phyloP scores from a whole-genome alignment of 1,284 basidiomycete species.

The Melampsora larici-populina region DNA sequence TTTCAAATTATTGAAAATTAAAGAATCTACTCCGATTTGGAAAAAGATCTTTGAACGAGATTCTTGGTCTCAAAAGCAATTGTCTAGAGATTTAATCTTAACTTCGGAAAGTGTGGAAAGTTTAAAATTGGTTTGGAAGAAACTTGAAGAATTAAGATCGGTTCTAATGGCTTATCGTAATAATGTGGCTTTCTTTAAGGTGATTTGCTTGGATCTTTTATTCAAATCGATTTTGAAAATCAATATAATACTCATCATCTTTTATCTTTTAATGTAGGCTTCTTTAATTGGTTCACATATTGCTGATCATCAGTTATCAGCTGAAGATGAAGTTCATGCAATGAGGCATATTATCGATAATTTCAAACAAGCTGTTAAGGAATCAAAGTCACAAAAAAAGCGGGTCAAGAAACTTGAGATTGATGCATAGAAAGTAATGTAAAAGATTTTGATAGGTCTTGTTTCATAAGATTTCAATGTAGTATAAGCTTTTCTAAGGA shows the following conservation, averaged over 20 bases:
- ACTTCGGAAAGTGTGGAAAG: conserved; percentile 45
- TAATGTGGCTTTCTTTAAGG: conserved; percentile 43
- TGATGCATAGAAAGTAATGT: neutral
- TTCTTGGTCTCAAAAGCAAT: conserved; percentile 45
- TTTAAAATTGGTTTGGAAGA: conserved; percentile 43
- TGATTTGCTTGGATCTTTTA: neutral
- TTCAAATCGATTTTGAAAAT: neutral
- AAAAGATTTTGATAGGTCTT: no score
- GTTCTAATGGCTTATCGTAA: conserved; percentile 45
- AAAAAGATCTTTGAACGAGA: conserved; percentile 38
- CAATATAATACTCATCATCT: neutral
- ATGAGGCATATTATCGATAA: conserved; percentile 47
- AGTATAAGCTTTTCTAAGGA: no score
- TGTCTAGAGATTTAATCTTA: conserved; percentile 47
- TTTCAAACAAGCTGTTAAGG: conserved; percentile 45
- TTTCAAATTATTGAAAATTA: conserved; percentile 14
- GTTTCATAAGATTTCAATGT: no score
- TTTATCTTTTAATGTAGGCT: conserved; percentile 42
- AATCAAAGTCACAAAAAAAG: conserved; percentile 34
- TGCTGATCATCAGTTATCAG: conserved; percentile 46
- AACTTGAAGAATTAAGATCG: conserved; percentile 47
- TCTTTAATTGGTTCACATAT: conserved; percentile 48
- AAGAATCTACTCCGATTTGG: conserved; percentile 43
- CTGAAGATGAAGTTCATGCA: conserved; percentile 47
- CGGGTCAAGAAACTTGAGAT: neutral